Evolutionary conservation across 2,329 filamentous ascomycete genomes (phyloP), one percentile per base, ranked within the genome.

Genomic region (Beauveria australis): DNA sequence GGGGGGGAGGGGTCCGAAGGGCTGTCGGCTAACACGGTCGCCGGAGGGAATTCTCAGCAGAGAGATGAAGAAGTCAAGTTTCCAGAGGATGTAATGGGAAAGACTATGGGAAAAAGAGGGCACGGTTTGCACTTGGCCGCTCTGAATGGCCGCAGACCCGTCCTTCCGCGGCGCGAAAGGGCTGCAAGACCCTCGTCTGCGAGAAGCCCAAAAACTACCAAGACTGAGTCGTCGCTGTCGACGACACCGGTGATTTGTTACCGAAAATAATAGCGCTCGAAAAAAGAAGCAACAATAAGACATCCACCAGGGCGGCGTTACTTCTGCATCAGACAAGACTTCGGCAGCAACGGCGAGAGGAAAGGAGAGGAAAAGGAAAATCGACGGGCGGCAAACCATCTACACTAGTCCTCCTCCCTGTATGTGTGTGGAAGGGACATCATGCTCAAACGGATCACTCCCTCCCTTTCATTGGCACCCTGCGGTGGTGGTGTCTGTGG

Each of bases 51-150:
- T 3, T 52, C n/a, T 19, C 33, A 14, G 48, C 28, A 12, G 41
- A 53, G 9, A 3, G 51, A 41, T 22, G 51, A 22, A 51, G 46
- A n/a, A 30, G 55, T 14, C 8, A 51, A 43, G 26, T 10, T 46
- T 46, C 18, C 9, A 3, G 12, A 22, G n/a, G 14, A 24, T n/a
- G 16, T 18, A n/a, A 5, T 9, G 7, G 53, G 19, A n/a, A 43
- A 40, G 40, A 46, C 37, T 53, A 51, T 12, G 28, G 47, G 7
- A 40, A 16, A 9, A 28, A 22, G 28, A 16, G 46, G 22, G 55
- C n/a, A n/a, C 12, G 40, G 57, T 30, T 58, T n/a, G 48, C 37
- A 49, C 48, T 53, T 59, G 48, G 57, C 57, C 57, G 57, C 57
- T 33, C 19, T 30, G 51, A 52, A 33, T 24, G 48, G 48, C 28